Evolutionary conservation across 306 rosid genomes (phyloP), one percentile per base, ranked within the genome.

Genomic region (Vicia sativa): DNA sequence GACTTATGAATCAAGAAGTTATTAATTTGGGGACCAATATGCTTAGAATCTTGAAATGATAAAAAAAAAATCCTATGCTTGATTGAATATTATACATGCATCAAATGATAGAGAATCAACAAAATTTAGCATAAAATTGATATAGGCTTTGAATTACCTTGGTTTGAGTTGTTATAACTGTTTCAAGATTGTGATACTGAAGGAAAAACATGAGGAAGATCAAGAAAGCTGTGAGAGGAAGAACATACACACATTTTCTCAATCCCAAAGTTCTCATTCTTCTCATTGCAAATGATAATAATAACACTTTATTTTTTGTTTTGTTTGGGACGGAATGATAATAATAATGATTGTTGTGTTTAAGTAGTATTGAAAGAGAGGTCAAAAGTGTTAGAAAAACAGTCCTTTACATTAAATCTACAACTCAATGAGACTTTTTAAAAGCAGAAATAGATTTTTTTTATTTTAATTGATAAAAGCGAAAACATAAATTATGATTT

Each of bases 161-260:
- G 11, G 3, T 55, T 48, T 23, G 6, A 53, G 11, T 38, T 19
- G 11, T 60, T 42, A 41, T 14, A 16, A 50, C 4, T 18, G 53
- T 53, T 43, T 13, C 53, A 14, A 42, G 62, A 66, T 46, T 45
- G 28, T n/a, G 38, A 11, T 18, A 50, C 7, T 31, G 52, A 53
- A 78, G 45, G 44, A 75, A 54, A 67, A 75, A 80, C 7, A 68
- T 3, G 9, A 73, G 16, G 25, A 81, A 2, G 0, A 69, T 46
- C 25, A 78, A 69, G 35, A 78, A 68, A 25, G 80, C 82, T 28
- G 50, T 2, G 13, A 75, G 28, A 70, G 54, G 58, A 62, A 75
- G 42, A 67, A 74, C 45, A 62, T 18, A 14, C 6, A 25, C 14
- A 42, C 44, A 7, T 11, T 54, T 65, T 52, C 57, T 46, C 41